Evolutionary conservation across 352 stramenopile genomes (phyloP), one percentile per base, ranked within the genome.

Genomic region (Pythium guiyangense): DNA sequence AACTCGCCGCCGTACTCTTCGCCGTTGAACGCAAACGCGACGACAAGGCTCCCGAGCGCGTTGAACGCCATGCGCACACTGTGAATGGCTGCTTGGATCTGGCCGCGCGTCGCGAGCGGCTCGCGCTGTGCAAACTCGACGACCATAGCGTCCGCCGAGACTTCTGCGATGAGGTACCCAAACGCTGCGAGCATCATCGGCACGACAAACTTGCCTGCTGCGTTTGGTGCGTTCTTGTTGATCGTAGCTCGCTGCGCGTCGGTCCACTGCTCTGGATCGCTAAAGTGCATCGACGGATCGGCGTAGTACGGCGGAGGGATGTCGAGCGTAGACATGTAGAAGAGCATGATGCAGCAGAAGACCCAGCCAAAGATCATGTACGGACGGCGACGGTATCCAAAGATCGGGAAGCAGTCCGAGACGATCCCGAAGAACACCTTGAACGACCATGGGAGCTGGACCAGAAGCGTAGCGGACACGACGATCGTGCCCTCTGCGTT

Each of bases 171-270:
- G 12, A 91, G 54, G 58, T 82, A 91, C 11, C 81, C 78, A 46
- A 89, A 82, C 0, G 77, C 62, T 17, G 76, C 71, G 27, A 89
- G 62, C 79, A 87, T 88, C 78, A 90, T 88, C 17, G 70, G 73
- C 45, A 89, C 66, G 25, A 91, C 70, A 43, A 85, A 87, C 31
- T 67, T 70, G 29, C 62, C 66, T 5, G 72, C 78, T 1, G 66
- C 60, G 48, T 78, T 59, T 17, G 73, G 62, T 6, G 74, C 71
- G 6, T 59, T 34, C 0, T 45, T 12, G 58, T 88, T 86, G 57
- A 86, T 74, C 31, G 49, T 80, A 12, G 67, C 57, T n/a, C 44
- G 56, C 34, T 11, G 31, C 31, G 31, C 31, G 31, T 37, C 31
- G 31, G 31, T 37, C 31, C 31, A 37, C 31, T 77, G 59, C 0